Evolutionary conservation across 306 rosid genomes (phyloP), one percentile per base, ranked within the genome.

Genomic region (Spatholobus suberectus): DNA sequence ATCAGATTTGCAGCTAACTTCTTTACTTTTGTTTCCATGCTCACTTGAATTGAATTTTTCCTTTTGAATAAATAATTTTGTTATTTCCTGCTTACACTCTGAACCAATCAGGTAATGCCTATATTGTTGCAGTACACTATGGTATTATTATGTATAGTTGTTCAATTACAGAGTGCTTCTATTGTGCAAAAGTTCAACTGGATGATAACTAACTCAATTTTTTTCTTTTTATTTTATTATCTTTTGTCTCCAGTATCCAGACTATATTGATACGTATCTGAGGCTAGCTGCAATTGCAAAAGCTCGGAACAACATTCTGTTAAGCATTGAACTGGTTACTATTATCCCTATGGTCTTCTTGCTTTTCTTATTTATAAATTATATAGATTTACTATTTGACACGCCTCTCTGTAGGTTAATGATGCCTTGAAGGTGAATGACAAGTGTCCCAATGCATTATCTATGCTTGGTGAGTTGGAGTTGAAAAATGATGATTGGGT

Each of bases 401-500:
- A 37, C 73, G 73, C 68, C 63, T 82, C 82, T 85, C 41, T 70
- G 27, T 83, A 96, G 99, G 98, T 96, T 68, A 91, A 92, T 86
- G 98, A 94, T 88, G 97, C 97, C 82, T 85, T 94, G 87, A 94
- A 94, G 91, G 94, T 96, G 83, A 90, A 94, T 86, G 91, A 77
- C 75, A 96, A 92, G 88, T 92, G 91, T 89, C 92, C 99, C 73
- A 96, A 94, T 82, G 99, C 98, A 27, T 86, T 96, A 76, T 91
- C 97, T 70, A 92, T 96, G 99, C 95, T 96, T 84, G 99, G 98
- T 44, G 99, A 96, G 85, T 86, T 96, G 91, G 97, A 96, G 88
- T 86, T 96, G 78, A 96, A 91, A 88, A 96, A 91, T 87, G 99
- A 96, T 77, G 98, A 96, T 85, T 96, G 98, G 99, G 99, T 96